Evolutionary conservation across 164 flowering plant species (phyloP).

Genomic region (Berberis vulgaris): DNA sequence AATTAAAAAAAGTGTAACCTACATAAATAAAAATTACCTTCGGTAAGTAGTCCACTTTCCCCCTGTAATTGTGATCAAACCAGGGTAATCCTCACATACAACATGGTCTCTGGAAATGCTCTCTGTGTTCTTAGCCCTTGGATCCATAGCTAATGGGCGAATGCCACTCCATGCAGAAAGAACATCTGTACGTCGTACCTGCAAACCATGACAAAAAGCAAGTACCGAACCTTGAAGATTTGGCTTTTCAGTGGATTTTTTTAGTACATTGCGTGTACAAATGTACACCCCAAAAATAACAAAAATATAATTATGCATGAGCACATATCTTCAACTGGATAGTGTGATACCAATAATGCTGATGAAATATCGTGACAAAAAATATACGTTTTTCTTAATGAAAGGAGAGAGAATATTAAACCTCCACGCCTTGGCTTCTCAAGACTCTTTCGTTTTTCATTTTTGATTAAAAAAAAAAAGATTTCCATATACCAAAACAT

Average conservation of each 20-base stretch:
- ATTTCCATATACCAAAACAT: too few relatives aligned
- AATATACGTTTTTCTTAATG: neutral
- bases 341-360: neutral
- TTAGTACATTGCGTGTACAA: too few relatives aligned
- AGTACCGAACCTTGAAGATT: too few relatives aligned
- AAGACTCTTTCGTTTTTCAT: too few relatives aligned
- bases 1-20: neutral
- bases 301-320: neutral
- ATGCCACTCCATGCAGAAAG: constrained; percentile 99
- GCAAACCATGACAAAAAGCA: neutral
- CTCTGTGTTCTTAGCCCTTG: constrained; percentile 83
- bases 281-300: too few relatives aligned
- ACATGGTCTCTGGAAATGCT: constrained; percentile 97
- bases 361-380: neutral
- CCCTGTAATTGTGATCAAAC: constrained; percentile 91
- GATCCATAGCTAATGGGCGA: constrained; percentile 91
- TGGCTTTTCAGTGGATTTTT: too few relatives aligned
- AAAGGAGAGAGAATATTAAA: too few relatives aligned
- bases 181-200: constrained; percentile 95
- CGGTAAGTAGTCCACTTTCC: constrained; percentile 99
- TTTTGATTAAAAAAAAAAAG: too few relatives aligned
- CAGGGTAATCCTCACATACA: constrained; percentile 88
- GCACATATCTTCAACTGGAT: neutral
- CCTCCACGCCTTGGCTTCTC: too few relatives aligned
- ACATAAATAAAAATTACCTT: constrained; percentile 34